Percentiles rank a stretch among this genome's conserved stretches.
Evolutionary conservation across 176 grass and related monocot species (phyloP).

Genomic region (Ensete glaucum): DNA sequence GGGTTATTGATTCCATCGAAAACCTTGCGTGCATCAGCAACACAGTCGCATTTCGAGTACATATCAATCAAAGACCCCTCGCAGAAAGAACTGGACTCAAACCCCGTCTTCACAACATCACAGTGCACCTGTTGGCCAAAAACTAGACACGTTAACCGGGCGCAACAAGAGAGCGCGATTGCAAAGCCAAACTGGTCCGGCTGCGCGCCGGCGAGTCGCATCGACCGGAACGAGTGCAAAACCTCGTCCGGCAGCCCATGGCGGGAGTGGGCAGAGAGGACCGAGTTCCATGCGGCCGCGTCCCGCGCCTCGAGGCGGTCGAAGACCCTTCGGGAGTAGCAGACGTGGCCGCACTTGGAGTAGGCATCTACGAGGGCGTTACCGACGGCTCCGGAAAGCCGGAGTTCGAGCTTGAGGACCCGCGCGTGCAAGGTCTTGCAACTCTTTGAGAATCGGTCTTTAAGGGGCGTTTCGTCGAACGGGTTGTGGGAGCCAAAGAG

Average conservation of each 20-base stretch:
- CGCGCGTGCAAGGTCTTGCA: slow-evolving; percentile 37
- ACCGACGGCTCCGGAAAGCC: slow-evolving; percentile 18
- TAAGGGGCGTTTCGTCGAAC: slow-evolving; percentile 23
- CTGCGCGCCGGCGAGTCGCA: slow-evolving; percentile 12
- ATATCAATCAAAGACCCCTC: slow-evolving; percentile 42
- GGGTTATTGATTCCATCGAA: slow-evolving; percentile 34
- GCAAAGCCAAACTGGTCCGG: slow-evolving; percentile 51
- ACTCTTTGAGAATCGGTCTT: slow-evolving; percentile 2
- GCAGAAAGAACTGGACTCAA: slow-evolving; percentile 33
- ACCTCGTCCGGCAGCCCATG: slow-evolving; percentile 27
- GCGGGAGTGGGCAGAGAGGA: slow-evolving; percentile 32
- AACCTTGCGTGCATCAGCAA: slow-evolving; percentile 32
- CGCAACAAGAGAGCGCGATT: slow-evolving; percentile 38
- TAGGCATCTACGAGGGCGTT: slow-evolving; percentile 42
- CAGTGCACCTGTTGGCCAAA: slow-evolving; percentile 42
- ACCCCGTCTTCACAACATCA: slow-evolving; percentile 37
- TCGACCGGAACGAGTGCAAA: slow-evolving; percentile 20
- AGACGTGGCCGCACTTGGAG: slow-evolving; percentile 27
- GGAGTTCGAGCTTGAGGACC: slow-evolving; percentile 24
- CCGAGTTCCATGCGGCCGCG: slow-evolving; percentile 27
- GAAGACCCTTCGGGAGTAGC: slow-evolving; percentile 27
- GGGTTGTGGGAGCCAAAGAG: slow-evolving; percentile 8
- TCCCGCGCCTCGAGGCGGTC: slow-evolving; percentile 8
- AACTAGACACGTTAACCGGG: slow-evolving; percentile 15
- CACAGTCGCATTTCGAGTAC: slow-evolving; percentile 37